Evolutionary conservation across 2,329 filamentous ascomycete genomes (phyloP), one percentile per base, ranked within the genome.

Genomic region (Exophiala sp.): DNA sequence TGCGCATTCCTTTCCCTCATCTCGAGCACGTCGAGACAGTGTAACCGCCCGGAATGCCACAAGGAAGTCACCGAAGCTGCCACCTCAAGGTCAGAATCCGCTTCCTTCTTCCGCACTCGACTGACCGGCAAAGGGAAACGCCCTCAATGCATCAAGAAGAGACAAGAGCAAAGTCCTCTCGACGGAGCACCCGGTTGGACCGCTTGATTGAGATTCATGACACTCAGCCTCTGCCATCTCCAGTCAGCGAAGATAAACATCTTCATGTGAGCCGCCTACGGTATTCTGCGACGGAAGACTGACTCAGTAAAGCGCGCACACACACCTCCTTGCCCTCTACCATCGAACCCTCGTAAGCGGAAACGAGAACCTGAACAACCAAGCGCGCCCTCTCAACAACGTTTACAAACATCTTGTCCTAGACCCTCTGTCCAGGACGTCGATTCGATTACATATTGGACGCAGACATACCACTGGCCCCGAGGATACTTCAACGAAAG

Each of bases 361-460:
- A 43, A 43, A 43, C 23, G 43, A 43, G 48, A 52, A 43, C 10
- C 37, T 16, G 24, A 35, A 18, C 37, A 52, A 37, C 42, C 35
- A 34, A 21, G 38, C 29, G 18, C 16, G 2, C 37, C 43, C 43
- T 43, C 22, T 46, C 24, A 10, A 37, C 40, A 46, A 35, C 48
- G 48, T 46, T 35, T 2, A n/a, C n/a, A n/a, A n/a, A n/a, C n/a
- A n/a, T n/a, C n/a, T n/a, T n/a, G n/a, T n/a, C n/a, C n/a, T n/a
- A n/a, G n/a, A 29, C 30, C 7, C 16, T 29, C 32, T 43, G 19
- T 32, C 42, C 37, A 60, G 22, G 41, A 62, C 24, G 56, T 55
- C 44, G 56, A 61, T 45, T 56, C 53, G 52, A 49, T 66, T 53
- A 42, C 52, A 46, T 59, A 63, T 56, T 65, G 55, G 61, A 59